Conservation (phyloP, 495 filamentous ascomycete species). For the Ascobolus immersus region DNA sequence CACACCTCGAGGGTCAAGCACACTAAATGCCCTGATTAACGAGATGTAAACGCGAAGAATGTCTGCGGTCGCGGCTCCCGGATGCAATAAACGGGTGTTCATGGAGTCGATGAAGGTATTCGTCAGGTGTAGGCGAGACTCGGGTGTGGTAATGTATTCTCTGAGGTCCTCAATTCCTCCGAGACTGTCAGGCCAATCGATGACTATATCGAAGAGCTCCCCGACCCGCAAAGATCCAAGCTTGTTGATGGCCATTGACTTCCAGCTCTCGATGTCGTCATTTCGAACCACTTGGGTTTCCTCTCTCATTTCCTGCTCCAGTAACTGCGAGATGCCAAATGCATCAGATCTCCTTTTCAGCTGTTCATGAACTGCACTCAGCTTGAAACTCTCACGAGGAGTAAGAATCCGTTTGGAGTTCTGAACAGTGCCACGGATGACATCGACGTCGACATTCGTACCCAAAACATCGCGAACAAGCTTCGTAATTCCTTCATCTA, state of each 20-base stretch:
- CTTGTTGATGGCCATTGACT: conserved; percentile 49
- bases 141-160: conserved; percentile 24
- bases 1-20: conserved; percentile 78
- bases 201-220: conserved; percentile 70
- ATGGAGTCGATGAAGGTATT: conserved; percentile 42
- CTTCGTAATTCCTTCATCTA: conserved; percentile 11
- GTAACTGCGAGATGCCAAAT: too few relatives aligned
- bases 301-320: neutral
- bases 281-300: conserved; percentile 4
- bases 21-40: conserved; percentile 67
- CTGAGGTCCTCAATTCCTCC: conserved; percentile 60
- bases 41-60: conserved; percentile 79
- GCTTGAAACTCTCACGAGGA: conserved; percentile 13
- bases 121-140: conserved; percentile 36
- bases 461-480: conserved; percentile 15
- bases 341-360: too few relatives aligned
- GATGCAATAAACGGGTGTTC: conserved; percentile 52
- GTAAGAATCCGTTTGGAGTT: conserved; percentile 12
- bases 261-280: conserved; percentile 48
- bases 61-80: conserved; percentile 66
- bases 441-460: neutral
- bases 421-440: neutral
- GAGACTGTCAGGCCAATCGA: conserved; percentile 54
- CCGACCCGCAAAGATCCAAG: conserved; percentile 55
- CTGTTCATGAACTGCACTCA: too few relatives aligned